These are phyloP conservation scores for Ceratocystis destructans DNA, from an alignment of 2,329 filamentous ascomycete species.

Conservation along the genomic window DNA sequence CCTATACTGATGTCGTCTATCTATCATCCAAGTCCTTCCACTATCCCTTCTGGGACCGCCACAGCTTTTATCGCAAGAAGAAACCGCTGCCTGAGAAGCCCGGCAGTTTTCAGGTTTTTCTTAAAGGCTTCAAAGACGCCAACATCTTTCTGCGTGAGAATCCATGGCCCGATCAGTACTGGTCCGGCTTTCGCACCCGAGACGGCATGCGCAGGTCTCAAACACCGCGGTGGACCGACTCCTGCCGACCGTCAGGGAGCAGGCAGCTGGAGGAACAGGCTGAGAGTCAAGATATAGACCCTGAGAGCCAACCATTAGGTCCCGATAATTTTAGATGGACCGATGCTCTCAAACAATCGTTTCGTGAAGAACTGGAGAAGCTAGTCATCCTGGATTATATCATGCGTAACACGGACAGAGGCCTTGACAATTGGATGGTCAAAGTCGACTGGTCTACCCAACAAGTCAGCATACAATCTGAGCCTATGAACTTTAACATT, in stretches of 20 bases:
- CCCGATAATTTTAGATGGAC: constrained; percentile 68
- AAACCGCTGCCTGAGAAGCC: constrained; percentile 78
- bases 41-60: constrained; percentile 93
- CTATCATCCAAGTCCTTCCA: constrained; percentile 95
- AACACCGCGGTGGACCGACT: constrained; percentile 60
- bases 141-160: constrained; percentile 90
- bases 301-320: constrained; percentile 31
- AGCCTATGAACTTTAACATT: constrained; percentile 57
- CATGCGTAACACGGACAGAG: constrained; percentile 95
- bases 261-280: constrained; percentile 29
- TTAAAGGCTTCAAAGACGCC: constrained; percentile 94
- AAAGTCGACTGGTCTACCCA: constrained; percentile 79
- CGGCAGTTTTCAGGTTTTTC: constrained; percentile 92
- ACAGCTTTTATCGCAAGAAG: constrained; percentile 75
- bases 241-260: constrained; percentile 54
- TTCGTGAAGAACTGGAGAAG: constrained; percentile 91
- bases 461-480: constrained; percentile 71
- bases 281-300: constrained; percentile 29
- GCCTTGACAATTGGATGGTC: constrained; percentile 99
- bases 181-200: constrained; percentile 53
- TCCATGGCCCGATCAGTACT: constrained; percentile 88
- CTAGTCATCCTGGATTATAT: constrained; percentile 96
- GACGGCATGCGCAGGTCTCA: constrained; percentile 50
- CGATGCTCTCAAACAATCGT: constrained; percentile 72
- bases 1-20: constrained; percentile 89